A percentile compares a stretch with the other conserved stretches of the same genome.
These are phyloP conservation scores for Gloeostereum incarnatum DNA, from an alignment of 768 basidiomycete species.

Conservation along the genomic window DNA sequence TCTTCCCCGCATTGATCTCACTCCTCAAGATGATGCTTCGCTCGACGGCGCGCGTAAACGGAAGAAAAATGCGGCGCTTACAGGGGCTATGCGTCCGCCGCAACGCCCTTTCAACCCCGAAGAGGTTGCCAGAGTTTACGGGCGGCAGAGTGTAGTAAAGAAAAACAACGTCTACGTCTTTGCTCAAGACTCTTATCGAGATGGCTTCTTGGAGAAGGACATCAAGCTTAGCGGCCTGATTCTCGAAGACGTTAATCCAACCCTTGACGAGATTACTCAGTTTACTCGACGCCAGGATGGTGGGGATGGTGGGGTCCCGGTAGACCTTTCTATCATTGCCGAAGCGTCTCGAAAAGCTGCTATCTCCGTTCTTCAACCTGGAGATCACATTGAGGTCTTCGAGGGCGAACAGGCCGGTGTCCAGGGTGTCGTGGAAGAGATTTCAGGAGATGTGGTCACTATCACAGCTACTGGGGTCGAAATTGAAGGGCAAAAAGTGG, in stretches of 20 bases:
- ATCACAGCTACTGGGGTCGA: conserved; percentile 76
- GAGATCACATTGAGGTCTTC: conserved; percentile 95
- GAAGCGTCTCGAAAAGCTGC: conserved; percentile 88
- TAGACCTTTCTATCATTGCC: conserved; percentile 86
- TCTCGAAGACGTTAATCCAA: conserved; percentile 88
- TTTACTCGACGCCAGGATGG: conserved; percentile 76
- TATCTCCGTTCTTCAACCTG: conserved; percentile 92
- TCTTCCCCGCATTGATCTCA: conserved; percentile 95
- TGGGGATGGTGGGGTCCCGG: conserved; percentile 50
- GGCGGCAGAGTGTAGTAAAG: conserved; percentile 65
- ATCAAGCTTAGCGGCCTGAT: conserved; percentile 73
- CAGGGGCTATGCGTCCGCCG: conserved; percentile 70
- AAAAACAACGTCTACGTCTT: conserved; percentile 76
- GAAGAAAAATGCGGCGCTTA: conserved; percentile 48
- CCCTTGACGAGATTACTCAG: conserved; percentile 90
- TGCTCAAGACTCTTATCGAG: conserved; percentile 87
- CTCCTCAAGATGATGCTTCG: conserved; percentile 71
- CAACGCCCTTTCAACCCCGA: conserved; percentile 92
- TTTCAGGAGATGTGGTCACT: conserved; percentile 79
- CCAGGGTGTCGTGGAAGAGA: conserved; percentile 86
- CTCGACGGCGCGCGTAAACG: conserved; percentile 66
- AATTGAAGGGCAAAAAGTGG: conserved; percentile 79
- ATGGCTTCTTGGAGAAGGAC: conserved; percentile 96
- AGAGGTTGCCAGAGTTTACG: conserved; percentile 82
- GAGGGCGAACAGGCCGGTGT: conserved; percentile 95